Conservation (phyloP, 371 early-diverging fungal genomes). For the Mucor plumbeus region DNA sequence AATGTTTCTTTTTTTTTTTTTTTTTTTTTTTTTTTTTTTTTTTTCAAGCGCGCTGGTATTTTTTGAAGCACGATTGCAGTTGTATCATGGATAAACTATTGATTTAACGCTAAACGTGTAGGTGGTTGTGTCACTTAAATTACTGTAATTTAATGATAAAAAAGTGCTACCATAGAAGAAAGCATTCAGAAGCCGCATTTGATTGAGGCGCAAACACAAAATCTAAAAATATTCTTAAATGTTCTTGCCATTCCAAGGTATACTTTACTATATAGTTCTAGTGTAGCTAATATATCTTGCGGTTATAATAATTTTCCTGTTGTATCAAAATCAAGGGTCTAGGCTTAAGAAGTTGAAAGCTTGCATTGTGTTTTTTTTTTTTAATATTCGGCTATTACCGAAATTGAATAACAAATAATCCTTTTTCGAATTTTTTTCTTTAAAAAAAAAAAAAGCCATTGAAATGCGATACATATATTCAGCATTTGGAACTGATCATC, state of each 20-base stretch:
- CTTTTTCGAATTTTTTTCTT: neutral
- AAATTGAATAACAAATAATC: neutral
- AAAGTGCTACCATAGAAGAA: neutral
- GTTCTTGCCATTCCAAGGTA: neutral
- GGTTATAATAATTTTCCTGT: neutral
- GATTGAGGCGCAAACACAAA: neutral
- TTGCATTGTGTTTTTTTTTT: no score
- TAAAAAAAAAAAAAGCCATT: neutral
- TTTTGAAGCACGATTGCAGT: no score
- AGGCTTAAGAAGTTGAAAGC: no score
- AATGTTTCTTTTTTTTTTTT: neutral
- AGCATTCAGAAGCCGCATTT: neutral
- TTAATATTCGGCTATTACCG: no score
- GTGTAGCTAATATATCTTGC: neutral
- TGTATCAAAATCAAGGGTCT: no score
- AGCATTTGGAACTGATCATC: no score
- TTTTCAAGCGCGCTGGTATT: neutral
- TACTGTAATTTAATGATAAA: no score
- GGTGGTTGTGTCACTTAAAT: neutral
- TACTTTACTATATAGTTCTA: neutral
- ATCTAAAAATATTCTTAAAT: constrained; percentile 1
- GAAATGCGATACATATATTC: no score
- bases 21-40: neutral
- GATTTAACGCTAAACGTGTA: neutral
- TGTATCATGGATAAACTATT: neutral